A percentile compares a stretch with the other conserved stretches of the same genome.
phyloP scores from a whole-genome alignment of 2,329 filamentous ascomycete genomes.

The Diplocarpon rosae region DNA sequence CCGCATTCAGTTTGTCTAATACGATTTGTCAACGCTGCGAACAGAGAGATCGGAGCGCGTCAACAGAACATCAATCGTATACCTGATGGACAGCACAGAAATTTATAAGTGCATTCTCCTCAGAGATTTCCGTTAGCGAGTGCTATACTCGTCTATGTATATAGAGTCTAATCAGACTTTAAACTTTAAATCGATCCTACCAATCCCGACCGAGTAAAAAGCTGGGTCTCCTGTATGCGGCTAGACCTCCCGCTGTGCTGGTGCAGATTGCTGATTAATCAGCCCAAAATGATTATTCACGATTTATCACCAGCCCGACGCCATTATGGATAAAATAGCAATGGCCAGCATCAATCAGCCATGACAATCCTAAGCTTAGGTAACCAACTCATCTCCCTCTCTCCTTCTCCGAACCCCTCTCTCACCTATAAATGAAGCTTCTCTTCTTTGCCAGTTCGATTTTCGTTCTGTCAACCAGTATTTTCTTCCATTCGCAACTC shows the following conservation, averaged over 20 bases:
- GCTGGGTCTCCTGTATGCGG: neutral
- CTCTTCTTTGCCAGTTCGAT: constrained; percentile 23
- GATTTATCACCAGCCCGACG: neutral
- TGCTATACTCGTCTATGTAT: too few species aligned
- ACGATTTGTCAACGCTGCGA: too few species aligned
- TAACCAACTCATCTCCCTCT: constrained; percentile 6
- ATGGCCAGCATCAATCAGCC: constrained; percentile 3
- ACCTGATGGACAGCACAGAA: too few species aligned
- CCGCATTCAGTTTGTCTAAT: too few species aligned
- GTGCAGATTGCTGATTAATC: constrained; percentile 2
- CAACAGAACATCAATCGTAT: too few species aligned
- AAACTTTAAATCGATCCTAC: too few species aligned
- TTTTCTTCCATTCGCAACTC: constrained; percentile 21
- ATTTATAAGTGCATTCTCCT: too few species aligned
- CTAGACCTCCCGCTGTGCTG: neutral
- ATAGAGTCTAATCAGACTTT: too few species aligned
- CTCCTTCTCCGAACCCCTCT: constrained; percentile 19
- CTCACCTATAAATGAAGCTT: constrained; percentile 27
- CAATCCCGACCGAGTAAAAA: too few species aligned
- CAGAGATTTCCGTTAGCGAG: too few species aligned
- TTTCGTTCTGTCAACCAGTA: constrained; percentile 26
- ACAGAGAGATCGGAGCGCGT: too few species aligned
- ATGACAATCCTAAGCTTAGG: constrained; percentile 14
- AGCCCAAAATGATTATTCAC: neutral
- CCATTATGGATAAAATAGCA: neutral